Evolutionary conservation across 768 basidiomycete species (phyloP).

Genomic region (Trametes cubensis): DNA sequence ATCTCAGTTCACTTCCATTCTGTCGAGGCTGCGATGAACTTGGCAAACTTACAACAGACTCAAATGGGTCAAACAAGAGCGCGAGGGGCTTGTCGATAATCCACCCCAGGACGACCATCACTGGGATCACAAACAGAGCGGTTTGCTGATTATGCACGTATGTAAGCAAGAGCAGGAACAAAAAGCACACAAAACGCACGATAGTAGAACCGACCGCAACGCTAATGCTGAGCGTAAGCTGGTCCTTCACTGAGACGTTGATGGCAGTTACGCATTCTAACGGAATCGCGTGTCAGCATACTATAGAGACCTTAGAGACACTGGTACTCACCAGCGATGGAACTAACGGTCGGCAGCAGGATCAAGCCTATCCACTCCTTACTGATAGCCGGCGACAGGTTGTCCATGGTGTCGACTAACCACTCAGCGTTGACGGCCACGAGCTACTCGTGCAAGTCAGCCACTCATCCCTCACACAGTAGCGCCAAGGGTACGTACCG

Average conservation of each 20-base stretch:
- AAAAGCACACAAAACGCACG: slow-evolving; percentile 42
- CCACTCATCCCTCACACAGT: background rate
- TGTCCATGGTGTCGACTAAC: slow-evolving; percentile 85
- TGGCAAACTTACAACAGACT: slow-evolving; percentile 56
- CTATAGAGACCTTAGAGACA: background rate
- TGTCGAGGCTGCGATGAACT: background rate
- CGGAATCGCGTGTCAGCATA: slow-evolving; percentile 12
- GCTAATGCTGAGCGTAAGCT: slow-evolving; percentile 80
- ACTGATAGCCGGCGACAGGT: slow-evolving; percentile 66
- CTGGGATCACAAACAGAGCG: slow-evolving; percentile 69
- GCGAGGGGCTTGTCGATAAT: slow-evolving; percentile 76
- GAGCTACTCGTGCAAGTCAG: slow-evolving; percentile 35
- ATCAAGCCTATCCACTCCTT: slow-evolving; percentile 92
- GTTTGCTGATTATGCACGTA: slow-evolving; percentile 56
- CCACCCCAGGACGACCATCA: slow-evolving; percentile 82
- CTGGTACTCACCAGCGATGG: slow-evolving; percentile 63
- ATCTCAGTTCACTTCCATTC: background rate
- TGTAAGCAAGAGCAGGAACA: background rate
- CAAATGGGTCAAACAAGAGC: slow-evolving; percentile 85
- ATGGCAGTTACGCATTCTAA: slow-evolving; percentile 88
- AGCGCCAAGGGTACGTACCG: slow-evolving; percentile 46
- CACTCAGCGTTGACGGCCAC: slow-evolving; percentile 68
- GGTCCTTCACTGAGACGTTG: slow-evolving; percentile 84
- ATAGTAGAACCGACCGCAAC: slow-evolving; percentile 83
- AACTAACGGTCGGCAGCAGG: slow-evolving; percentile 81